These are phyloP conservation scores for Trichoderma afroharzianum DNA, from an alignment of 2,329 filamentous ascomycete species.

Conservation along the genomic window DNA sequence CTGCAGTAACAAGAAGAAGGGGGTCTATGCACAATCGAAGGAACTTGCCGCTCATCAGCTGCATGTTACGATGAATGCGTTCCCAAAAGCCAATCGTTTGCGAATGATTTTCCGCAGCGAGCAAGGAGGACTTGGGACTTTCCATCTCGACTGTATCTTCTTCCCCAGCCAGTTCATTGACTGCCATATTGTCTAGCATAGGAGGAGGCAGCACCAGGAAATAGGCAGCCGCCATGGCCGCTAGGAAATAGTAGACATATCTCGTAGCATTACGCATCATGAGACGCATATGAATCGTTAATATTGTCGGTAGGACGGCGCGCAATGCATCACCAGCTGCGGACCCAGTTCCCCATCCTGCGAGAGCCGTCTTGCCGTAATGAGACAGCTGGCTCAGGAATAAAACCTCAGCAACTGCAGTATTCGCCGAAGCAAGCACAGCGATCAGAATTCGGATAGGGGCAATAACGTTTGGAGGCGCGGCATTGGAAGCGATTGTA, in stretches of 20 bases:
- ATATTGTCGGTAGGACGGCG: neutral
- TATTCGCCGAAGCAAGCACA: constrained; percentile 27
- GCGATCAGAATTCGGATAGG: constrained; percentile 29
- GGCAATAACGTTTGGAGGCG: constrained; percentile 32
- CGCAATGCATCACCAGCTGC: constrained; percentile 27
- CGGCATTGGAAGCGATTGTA: neutral
- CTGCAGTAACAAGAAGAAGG: neutral
- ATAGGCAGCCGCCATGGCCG: neutral
- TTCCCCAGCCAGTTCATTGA: neutral
- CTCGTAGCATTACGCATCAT: neutral
- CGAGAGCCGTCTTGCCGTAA: constrained; percentile 30
- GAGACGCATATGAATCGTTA: neutral
- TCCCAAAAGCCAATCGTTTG: neutral
- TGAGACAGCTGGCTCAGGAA: constrained; percentile 30
- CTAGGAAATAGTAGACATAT: neutral
- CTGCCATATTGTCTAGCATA: neutral
- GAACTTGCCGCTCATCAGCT: neutral
- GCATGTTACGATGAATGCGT: neutral
- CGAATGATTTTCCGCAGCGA: neutral
- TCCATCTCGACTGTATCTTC: neutral
- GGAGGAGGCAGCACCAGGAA: neutral
- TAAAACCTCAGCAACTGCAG: constrained; percentile 32
- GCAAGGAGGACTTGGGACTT: neutral
- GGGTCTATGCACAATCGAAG: neutral
- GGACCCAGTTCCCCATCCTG: constrained; percentile 35